Percentiles rank a stretch among this genome's conserved stretches.
Evolutionary conservation across 2,329 filamentous ascomycete genomes (phyloP).

Genomic region (Cadophora luteo-olivacea): DNA sequence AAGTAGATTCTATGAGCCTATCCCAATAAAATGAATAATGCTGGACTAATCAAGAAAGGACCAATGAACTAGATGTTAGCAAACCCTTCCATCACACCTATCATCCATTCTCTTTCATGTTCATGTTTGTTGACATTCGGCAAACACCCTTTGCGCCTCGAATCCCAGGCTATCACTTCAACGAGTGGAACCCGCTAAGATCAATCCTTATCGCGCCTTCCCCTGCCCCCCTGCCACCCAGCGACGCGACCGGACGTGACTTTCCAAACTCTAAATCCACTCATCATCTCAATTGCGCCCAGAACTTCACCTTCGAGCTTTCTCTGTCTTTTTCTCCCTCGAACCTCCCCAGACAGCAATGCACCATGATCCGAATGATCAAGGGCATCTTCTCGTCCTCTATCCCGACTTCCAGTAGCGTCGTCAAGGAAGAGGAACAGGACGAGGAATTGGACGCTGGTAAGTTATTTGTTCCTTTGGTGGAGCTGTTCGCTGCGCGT

Average conservation of each 20-base stretch:
- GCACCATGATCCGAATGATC: constrained; percentile 11
- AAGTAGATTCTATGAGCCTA: too few species aligned
- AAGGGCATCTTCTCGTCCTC: constrained; percentile 16
- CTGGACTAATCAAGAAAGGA: too few species aligned
- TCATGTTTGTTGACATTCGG: constrained; percentile 15
- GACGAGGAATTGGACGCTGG: not conserved
- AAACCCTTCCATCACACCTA: not conserved
- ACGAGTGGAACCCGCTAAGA: not conserved
- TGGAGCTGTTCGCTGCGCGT: not conserved
- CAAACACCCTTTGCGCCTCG: not conserved
- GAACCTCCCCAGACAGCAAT: not conserved
- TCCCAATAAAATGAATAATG: too few species aligned
- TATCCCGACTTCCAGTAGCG: not conserved
- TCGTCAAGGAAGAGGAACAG: not conserved
- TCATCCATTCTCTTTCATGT: not conserved
- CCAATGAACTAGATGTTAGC: too few species aligned
- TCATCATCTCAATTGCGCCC: constrained; percentile 2
- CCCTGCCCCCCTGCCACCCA: not conserved
- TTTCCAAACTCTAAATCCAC: constrained; percentile 1
- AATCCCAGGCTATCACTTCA: constrained; percentile 1
- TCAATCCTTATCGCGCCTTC: constrained; percentile 9
- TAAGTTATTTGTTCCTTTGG: not conserved
- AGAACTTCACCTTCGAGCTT: not conserved
- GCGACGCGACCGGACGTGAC: constrained; percentile 6
- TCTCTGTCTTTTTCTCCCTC: not conserved